phyloP scores from a whole-genome alignment of 23 red algal species.

The Pyropia haitanensis region DNA sequence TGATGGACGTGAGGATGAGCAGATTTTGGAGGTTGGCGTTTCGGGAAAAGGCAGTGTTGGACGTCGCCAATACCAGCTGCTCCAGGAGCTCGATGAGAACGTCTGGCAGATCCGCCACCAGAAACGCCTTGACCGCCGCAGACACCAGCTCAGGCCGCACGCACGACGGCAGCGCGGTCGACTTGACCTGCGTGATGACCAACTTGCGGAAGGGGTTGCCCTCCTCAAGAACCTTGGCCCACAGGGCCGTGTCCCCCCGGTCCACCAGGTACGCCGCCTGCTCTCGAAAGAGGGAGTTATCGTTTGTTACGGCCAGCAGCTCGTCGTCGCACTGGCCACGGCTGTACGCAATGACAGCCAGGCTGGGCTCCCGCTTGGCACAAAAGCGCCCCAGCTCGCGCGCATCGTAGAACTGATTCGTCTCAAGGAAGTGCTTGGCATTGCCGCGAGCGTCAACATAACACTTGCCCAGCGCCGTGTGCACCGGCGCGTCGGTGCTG shows the following conservation, averaged over 20 bases:
- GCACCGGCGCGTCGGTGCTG: slow-evolving; percentile 68
- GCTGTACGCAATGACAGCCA: slow-evolving; percentile 89
- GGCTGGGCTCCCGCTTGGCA: slow-evolving; percentile 61
- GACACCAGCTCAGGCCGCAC: slow-evolving; percentile 77
- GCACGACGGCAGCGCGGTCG: slow-evolving; percentile 71
- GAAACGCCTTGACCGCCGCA: slow-evolving; percentile 82
- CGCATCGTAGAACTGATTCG: slow-evolving; percentile 90
- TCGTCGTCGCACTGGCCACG: slow-evolving; percentile 87
- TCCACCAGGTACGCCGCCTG: slow-evolving; percentile 93
- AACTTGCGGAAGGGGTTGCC: slow-evolving; percentile 68
- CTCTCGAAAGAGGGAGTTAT: slow-evolving; percentile 80
- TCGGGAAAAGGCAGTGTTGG: slow-evolving; percentile 76
- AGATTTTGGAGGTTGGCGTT: slow-evolving; percentile 96
- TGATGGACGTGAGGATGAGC: slow-evolving; percentile 86
- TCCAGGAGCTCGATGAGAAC: slow-evolving; percentile 96
- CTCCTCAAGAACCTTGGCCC: slow-evolving; percentile 63
- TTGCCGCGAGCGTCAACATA: slow-evolving; percentile 89
- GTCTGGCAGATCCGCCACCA: slow-evolving; percentile 78
- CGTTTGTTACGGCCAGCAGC: slow-evolving; percentile 76
- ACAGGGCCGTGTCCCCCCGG: slow-evolving; percentile 64
- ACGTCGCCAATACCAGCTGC: slow-evolving; percentile 85
- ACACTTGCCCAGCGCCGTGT: slow-evolving; percentile 86
- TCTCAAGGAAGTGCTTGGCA: slow-evolving; percentile 96
- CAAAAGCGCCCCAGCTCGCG: slow-evolving; percentile 81
- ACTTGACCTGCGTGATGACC: slow-evolving; percentile 78